Evolutionary conservation across 106 monocot genomes (phyloP).

Genomic region (Cymbidium sinense): DNA sequence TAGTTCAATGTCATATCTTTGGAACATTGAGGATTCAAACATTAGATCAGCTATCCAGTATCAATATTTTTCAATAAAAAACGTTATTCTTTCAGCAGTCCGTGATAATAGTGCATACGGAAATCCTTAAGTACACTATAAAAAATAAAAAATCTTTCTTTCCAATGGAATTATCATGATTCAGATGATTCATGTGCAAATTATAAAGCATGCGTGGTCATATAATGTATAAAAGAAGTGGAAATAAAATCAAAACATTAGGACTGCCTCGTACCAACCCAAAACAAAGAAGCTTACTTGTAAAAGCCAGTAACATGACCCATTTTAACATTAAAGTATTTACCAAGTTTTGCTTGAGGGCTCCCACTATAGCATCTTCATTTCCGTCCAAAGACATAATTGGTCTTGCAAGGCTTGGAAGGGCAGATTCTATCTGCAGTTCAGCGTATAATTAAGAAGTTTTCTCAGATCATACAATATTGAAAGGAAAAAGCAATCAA

Average conservation of each 20-base stretch:
- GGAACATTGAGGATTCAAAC: too few relatives aligned
- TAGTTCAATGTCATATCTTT: too few relatives aligned
- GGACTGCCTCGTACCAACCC: neutral
- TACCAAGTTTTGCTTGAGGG: conserved; percentile 1
- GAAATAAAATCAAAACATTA: neutral
- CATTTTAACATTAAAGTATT: neutral
- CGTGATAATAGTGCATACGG: too few relatives aligned
- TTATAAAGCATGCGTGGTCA: neutral
- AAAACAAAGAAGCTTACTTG: neutral
- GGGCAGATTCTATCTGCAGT: too few relatives aligned
- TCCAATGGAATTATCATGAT: neutral
- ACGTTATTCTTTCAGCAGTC: neutral
- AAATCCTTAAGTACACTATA: too few relatives aligned
- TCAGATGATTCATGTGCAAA: neutral
- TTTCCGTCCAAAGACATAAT: too few relatives aligned
- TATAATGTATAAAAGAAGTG: neutral
- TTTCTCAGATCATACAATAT: neutral
- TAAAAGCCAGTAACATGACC: neutral
- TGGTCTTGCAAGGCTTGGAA: too few relatives aligned
- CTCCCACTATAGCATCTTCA: too few relatives aligned
- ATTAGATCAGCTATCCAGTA: too few relatives aligned
- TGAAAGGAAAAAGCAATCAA: neutral
- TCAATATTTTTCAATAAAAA: neutral
- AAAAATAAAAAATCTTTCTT: too few relatives aligned
- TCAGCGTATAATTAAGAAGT: neutral